A percentile compares a stretch with the other conserved stretches of the same genome.
Evolutionary conservation across 148 eudicot genomes (phyloP).

Genomic region (Rhododendron kiyosumense): DNA sequence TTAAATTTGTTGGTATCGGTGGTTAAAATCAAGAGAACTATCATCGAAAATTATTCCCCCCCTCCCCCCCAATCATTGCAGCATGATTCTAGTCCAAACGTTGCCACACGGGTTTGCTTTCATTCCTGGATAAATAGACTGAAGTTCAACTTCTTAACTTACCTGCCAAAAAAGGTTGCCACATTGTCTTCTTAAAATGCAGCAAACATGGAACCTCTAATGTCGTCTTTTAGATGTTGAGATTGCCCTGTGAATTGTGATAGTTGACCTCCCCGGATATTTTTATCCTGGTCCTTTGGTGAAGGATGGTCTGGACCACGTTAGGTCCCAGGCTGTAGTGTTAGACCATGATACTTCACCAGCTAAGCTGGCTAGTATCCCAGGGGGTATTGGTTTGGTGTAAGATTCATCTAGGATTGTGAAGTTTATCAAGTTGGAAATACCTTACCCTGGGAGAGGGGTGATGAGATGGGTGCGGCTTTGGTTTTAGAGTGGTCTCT

Average conservation of each 20-base stretch:
- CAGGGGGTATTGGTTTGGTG: neutral
- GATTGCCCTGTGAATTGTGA: neutral
- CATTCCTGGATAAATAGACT: neutral
- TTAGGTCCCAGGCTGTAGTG: neutral
- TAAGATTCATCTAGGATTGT: neutral
- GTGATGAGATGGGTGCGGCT: neutral
- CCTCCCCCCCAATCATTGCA: too few relatives aligned
- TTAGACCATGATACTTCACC: neutral
- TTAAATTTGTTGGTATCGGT: neutral
- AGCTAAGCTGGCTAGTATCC: neutral
- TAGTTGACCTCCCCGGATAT: neutral
- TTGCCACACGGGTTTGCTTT: neutral
- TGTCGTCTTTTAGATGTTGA: neutral
- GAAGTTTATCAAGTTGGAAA: neutral
- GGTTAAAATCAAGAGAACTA: too few relatives aligned
- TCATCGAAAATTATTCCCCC: too few relatives aligned
- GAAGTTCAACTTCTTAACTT: neutral
- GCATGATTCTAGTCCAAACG: too few relatives aligned
- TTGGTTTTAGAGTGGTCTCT: neutral
- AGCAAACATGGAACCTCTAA: neutral
- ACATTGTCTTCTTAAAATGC: neutral
- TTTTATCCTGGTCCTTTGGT: conserved; percentile 2
- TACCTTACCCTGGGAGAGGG: neutral
- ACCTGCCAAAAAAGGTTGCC: neutral
- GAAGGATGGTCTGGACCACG: neutral